Evolutionary conservation across 345 rosid species (phyloP).

Genomic region (Eucalyptus tenuipes): DNA sequence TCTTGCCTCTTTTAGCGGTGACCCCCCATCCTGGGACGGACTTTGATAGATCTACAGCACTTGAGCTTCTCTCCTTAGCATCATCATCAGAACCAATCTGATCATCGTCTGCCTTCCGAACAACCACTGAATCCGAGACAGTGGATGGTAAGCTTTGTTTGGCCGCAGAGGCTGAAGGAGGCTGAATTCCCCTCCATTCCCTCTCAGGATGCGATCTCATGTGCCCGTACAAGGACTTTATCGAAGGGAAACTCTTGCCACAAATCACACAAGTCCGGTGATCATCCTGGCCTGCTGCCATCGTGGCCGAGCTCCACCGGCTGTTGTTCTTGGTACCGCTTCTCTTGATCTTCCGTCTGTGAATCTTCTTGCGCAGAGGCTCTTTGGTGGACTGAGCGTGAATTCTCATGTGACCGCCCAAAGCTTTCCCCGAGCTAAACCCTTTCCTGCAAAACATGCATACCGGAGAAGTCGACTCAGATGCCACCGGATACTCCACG

Average conservation of each 20-base stretch:
- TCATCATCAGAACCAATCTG: background rate
- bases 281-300: background rate
- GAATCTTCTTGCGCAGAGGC: background rate
- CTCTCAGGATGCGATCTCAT: slow-evolving; percentile 42
- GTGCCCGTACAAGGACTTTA: slow-evolving; percentile 34
- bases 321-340: background rate
- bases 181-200: slow-evolving; percentile 28
- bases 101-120: background rate
- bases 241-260: slow-evolving; percentile 18
- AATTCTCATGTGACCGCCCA: slow-evolving; percentile 7
- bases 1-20: background rate
- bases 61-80: background rate
- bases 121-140: background rate
- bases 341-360: background rate
- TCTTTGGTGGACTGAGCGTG: background rate
- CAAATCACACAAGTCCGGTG: slow-evolving; percentile 13
- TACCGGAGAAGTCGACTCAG: background rate
- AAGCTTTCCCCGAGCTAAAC: background rate
- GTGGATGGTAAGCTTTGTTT: background rate
- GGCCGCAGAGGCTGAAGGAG: background rate
- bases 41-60: slow-evolving; percentile 4
- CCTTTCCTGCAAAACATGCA: background rate
- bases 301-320: background rate
- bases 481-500: background rate
- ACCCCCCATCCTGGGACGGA: slow-evolving; percentile 6